These are phyloP conservation scores for Gnaphalium uliginosum DNA, from an alignment of 129 eudicot genomes.

Conservation along the genomic window DNA sequence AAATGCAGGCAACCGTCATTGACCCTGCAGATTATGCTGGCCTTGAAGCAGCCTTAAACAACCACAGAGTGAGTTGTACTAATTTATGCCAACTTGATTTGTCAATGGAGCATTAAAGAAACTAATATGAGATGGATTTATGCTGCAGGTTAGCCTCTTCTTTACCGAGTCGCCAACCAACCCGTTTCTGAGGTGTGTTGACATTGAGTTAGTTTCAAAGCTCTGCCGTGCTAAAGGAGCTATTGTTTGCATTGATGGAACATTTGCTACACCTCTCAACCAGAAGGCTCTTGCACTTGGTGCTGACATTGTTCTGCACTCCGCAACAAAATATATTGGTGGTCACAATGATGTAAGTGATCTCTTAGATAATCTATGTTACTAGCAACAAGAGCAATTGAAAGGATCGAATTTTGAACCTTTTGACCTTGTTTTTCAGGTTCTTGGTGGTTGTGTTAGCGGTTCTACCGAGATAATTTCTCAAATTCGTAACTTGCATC, in stretches of 20 bases:
- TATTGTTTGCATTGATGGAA: conserved; percentile 82
- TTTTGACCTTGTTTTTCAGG: conserved; percentile 44
- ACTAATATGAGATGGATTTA: not conserved
- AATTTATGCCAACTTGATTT: not conserved
- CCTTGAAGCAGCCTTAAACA: conserved; percentile 56
- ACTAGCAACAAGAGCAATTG: not conserved
- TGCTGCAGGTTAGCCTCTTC: conserved; percentile 69
- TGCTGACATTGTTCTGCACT: conserved; percentile 82
- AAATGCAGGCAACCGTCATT: conserved; percentile 72
- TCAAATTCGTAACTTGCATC: conserved; percentile 68
- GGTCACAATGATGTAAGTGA: conserved; percentile 87
- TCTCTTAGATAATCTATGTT: not conserved
- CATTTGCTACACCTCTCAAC: conserved; percentile 89
- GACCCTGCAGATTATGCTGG: conserved; percentile 80
- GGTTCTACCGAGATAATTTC: conserved; percentile 72
- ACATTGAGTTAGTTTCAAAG: conserved; percentile 84
- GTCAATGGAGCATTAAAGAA: not conserved
- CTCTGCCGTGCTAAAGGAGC: conserved; percentile 83
- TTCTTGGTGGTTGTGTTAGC: conserved; percentile 80
- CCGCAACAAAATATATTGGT: conserved; percentile 81
- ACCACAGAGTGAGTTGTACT: conserved; percentile 54
- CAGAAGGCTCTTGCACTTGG: conserved; percentile 93
- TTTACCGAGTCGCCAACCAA: conserved; percentile 93
- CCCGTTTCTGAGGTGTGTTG: conserved; percentile 86
- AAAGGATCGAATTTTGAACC: not conserved